Evolutionary conservation across 805 yeast genomes (phyloP), one percentile per base, ranked within the genome.

Genomic region (Candida stauntonica): DNA sequence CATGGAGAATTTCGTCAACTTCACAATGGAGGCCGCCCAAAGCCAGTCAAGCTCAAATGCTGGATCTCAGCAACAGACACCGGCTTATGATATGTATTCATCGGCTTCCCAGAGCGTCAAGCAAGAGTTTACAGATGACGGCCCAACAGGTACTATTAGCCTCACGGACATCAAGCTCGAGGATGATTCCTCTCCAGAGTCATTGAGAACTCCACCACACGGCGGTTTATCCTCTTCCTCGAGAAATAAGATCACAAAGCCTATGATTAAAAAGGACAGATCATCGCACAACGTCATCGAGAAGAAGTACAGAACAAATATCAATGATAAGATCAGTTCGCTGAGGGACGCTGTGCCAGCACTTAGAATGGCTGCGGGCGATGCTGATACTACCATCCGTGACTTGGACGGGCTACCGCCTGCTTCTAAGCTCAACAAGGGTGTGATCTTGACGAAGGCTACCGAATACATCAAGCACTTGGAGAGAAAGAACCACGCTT

Each of bases 311-410:
- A 62, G 94, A 49, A 80, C 85, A 16, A 84, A 85, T 53, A 81
- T 85, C 48, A 85, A 83, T 52, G 68, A 81, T 38, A 81, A 79
- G 57, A 83, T 85, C 33, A 48, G 74, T 24, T 81, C 79, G 31
- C 69, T 85, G 23, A 67, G 87, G 54, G 83, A 83, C 49, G 81
- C 86, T 3, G 94, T 86, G 14, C 95, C 95, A 3, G 63, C 93
- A 3, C 66, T 86, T 36, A 69, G 87, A 49, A 77, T 81, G 27
- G 81, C 81, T 7, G 67, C 77, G 13, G 70, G 64, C 21, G 77
- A 75, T 31, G 61, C 67, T 14, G 68, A 66, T 4, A 68, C 61
- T 12, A 47, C 57, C 5, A 41, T 57, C n/a, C 70, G 67, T 35
- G 80, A 77, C 38, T 62, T 83, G 17, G 93, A 84, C 46, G 94